These are phyloP conservation scores for Periconia digitata DNA, from an alignment of 2,329 filamentous ascomycete genomes.

Conservation along the genomic window DNA sequence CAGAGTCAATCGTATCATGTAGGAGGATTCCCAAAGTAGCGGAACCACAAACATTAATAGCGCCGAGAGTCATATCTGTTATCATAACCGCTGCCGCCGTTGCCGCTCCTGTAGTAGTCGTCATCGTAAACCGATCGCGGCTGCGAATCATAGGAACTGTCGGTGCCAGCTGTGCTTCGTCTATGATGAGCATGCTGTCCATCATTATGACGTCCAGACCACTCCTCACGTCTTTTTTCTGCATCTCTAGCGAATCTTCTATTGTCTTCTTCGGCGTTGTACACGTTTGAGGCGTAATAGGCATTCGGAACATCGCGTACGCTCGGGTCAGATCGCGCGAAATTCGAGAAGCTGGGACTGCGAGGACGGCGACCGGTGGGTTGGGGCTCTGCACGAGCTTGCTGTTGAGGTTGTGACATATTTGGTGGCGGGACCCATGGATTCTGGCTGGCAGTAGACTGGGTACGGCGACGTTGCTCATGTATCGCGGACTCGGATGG, in stretches of 20 bases:
- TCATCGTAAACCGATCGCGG: constrained; percentile 34
- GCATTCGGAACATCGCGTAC: constrained; percentile 32
- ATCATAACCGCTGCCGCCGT: constrained; percentile 30
- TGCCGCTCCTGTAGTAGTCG: constrained; percentile 31
- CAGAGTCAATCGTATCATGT: no score
- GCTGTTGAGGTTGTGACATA: constrained; percentile 19
- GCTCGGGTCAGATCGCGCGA: constrained; percentile 36
- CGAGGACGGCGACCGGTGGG: constrained; percentile 24
- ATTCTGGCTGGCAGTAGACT: constrained; percentile 35
- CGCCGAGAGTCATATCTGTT: constrained; percentile 32
- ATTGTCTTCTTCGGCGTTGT: constrained; percentile 35
- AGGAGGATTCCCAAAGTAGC: neutral
- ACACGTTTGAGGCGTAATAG: constrained; percentile 36
- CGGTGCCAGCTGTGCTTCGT: constrained; percentile 25
- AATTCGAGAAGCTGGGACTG: constrained; percentile 39
- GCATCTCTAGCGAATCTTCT: constrained; percentile 33
- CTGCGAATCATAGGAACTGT: constrained; percentile 30
- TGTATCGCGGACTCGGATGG: constrained; percentile 25
- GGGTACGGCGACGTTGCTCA: constrained; percentile 30
- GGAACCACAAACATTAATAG: constrained; percentile 18
- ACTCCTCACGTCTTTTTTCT: constrained; percentile 29
- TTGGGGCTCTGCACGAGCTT: constrained; percentile 25
- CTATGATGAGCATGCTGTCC: constrained; percentile 21
- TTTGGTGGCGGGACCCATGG: constrained; percentile 28
- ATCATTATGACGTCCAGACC: constrained; percentile 22